Conservation (phyloP, 1,284 basidiomycete genomes). For the Leccinum subrobustum region DNA sequence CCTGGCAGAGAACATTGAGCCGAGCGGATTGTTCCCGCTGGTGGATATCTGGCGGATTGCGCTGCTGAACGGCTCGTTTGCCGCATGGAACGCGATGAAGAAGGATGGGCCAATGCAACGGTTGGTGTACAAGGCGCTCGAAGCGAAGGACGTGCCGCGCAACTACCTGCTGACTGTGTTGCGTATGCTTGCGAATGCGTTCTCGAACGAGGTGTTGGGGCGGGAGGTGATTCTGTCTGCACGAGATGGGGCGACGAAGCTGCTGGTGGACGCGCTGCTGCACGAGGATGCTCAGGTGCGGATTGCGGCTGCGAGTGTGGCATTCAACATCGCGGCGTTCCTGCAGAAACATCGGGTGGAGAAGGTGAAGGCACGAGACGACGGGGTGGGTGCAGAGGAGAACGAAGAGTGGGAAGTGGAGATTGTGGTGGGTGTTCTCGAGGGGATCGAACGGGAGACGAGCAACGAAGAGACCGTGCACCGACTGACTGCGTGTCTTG, state of each 20-base stretch:
- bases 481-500: slow-evolving; percentile 74
- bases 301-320: slow-evolving; percentile 77
- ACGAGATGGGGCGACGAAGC: slow-evolving; percentile 40
- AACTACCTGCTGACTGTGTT: slow-evolving; percentile 70
- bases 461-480: slow-evolving; percentile 80
- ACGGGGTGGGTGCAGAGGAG: slow-evolving; percentile 40
- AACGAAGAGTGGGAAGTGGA: slow-evolving; percentile 85
- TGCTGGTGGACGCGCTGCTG: slow-evolving; percentile 68
- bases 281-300: slow-evolving; percentile 68
- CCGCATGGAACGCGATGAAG: slow-evolving; percentile 47
- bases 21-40: slow-evolving; percentile 73
- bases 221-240: slow-evolving; percentile 47
- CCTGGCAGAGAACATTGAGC: slow-evolving; percentile 49
- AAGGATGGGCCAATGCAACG: slow-evolving; percentile 38
- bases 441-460: slow-evolving; percentile 69
- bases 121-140: slow-evolving; percentile 45
- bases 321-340: slow-evolving; percentile 71
- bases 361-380: slow-evolving; percentile 38
- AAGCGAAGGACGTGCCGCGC: slow-evolving; percentile 38
- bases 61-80: slow-evolving; percentile 60
- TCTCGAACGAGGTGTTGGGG: slow-evolving; percentile 55
- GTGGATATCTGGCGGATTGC: slow-evolving; percentile 85
- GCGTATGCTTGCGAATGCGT: slow-evolving; percentile 74
- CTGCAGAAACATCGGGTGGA: slow-evolving; percentile 61
- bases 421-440: slow-evolving; percentile 74